phyloP scores from a whole-genome alignment of 2,329 filamentous ascomycete species.

The Penicillium hesseltinei region DNA sequence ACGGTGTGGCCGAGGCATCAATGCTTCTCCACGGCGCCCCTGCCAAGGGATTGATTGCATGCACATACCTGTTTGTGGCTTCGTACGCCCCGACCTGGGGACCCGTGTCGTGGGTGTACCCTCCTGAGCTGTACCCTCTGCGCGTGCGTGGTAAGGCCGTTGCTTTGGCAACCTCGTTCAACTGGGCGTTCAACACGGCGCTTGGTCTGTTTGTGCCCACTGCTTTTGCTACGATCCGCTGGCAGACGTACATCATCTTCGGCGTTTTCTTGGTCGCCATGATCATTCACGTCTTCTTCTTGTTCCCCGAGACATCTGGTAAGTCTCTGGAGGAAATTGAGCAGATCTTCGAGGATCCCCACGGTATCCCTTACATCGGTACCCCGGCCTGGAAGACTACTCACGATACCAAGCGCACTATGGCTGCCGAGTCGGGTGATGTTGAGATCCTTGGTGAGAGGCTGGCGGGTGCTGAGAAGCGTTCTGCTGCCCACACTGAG shows the following conservation, averaged over 20 bases:
- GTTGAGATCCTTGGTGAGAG: slow-evolving; percentile 30
- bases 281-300: slow-evolving; percentile 64
- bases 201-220: slow-evolving; percentile 48
- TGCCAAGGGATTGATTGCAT: slow-evolving; percentile 65
- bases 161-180: slow-evolving; percentile 56
- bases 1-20: slow-evolving; percentile 35
- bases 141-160: slow-evolving; percentile 61
- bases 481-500: slow-evolving; percentile 13
- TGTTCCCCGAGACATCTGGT: slow-evolving; percentile 67
- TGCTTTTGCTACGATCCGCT: slow-evolving; percentile 56
- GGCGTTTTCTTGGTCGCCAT: slow-evolving; percentile 67
- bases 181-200: slow-evolving; percentile 65
- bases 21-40: slow-evolving; percentile 43
- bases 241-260: slow-evolving; percentile 71
- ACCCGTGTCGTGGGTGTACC: slow-evolving; percentile 57
- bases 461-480: slow-evolving; percentile 16
- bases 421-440: slow-evolving; percentile 31
- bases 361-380: slow-evolving; percentile 38
- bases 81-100: slow-evolving; percentile 65
- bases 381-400: slow-evolving; percentile 41
- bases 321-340: slow-evolving; percentile 75
- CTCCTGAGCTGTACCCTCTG: slow-evolving; percentile 51
- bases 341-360: slow-evolving; percentile 58
- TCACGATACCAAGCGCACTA: slow-evolving; percentile 30
- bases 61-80: slow-evolving; percentile 62